Evolutionary conservation across 345 rosid species (phyloP).

Genomic region (Gynandropsis gynandra): DNA sequence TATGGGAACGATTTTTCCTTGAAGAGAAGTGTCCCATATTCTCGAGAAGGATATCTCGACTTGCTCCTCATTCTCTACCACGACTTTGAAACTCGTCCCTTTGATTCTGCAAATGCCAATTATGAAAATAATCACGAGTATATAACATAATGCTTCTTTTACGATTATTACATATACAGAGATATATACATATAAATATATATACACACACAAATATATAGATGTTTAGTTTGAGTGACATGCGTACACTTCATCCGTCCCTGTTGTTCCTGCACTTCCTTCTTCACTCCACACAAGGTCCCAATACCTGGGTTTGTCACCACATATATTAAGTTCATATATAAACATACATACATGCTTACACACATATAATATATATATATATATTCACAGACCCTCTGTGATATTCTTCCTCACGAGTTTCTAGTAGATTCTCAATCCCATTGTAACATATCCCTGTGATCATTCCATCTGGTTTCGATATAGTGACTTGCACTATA

Average conservation of each 20-base stretch:
- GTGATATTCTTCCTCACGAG: slow-evolving; percentile 50
- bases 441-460: slow-evolving; percentile 53
- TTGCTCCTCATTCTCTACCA: slow-evolving; percentile 44
- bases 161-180: too few species aligned
- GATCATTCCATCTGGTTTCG: slow-evolving; percentile 75
- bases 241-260: slow-evolving; percentile 41
- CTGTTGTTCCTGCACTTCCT: slow-evolving; percentile 49
- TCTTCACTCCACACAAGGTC: slow-evolving; percentile 64
- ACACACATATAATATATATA: neutral
- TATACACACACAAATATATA: neutral
- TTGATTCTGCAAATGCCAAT: slow-evolving; percentile 22
- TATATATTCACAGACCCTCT: slow-evolving; percentile 48
- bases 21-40: slow-evolving; percentile 45
- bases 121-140: neutral
- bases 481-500: slow-evolving; percentile 51
- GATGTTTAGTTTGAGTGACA: neutral
- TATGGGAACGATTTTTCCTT: slow-evolving; percentile 33
- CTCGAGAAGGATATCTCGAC: slow-evolving; percentile 58
- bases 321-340: neutral
- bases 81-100: slow-evolving; percentile 37
- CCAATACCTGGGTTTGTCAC: slow-evolving; percentile 37
- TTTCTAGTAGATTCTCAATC: slow-evolving; percentile 77
- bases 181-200: neutral
- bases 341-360: too few species aligned
- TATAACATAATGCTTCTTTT: too few species aligned